phyloP scores from a whole-genome alignment of 306 rosid genomes.

The Cercis canadensis region DNA sequence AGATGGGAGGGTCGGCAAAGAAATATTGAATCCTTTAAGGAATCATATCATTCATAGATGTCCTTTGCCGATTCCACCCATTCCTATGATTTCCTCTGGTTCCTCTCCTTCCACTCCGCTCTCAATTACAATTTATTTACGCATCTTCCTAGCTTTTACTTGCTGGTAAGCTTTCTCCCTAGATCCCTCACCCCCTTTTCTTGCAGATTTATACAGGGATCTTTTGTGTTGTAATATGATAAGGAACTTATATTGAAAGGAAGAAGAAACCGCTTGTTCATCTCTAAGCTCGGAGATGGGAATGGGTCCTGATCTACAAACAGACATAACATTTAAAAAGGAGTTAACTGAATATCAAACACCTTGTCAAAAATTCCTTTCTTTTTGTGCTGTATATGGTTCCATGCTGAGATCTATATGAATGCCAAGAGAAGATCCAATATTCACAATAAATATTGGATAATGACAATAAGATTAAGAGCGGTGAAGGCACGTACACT shows the following conservation, averaged over 20 bases:
- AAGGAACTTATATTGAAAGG: no score
- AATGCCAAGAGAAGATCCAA: no score
- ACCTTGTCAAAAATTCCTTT: no score
- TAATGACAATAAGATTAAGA: no score
- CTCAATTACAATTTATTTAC: background rate
- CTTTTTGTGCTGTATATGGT: no score
- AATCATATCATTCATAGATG: background rate
- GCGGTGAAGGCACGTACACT: no score
- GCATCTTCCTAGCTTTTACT: background rate
- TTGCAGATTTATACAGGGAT: background rate
- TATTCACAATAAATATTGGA: no score
- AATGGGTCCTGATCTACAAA: no score
- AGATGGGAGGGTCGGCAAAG: slow-evolving; percentile 48
- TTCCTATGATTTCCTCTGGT: slow-evolving; percentile 46
- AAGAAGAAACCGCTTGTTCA: no score
- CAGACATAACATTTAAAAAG: background rate
- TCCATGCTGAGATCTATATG: no score
- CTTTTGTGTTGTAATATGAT: background rate
- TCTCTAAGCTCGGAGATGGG: no score
- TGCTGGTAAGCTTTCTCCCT: background rate
- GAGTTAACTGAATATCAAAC: no score
- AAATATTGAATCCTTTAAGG: background rate
- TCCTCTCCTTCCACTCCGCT: slow-evolving; percentile 44
- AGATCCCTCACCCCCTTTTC: background rate
- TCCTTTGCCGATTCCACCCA: slow-evolving; percentile 51